Evolutionary conservation across 1,139 yeast species (phyloP).

Genomic region (Casaregolazyma lundiana): DNA sequence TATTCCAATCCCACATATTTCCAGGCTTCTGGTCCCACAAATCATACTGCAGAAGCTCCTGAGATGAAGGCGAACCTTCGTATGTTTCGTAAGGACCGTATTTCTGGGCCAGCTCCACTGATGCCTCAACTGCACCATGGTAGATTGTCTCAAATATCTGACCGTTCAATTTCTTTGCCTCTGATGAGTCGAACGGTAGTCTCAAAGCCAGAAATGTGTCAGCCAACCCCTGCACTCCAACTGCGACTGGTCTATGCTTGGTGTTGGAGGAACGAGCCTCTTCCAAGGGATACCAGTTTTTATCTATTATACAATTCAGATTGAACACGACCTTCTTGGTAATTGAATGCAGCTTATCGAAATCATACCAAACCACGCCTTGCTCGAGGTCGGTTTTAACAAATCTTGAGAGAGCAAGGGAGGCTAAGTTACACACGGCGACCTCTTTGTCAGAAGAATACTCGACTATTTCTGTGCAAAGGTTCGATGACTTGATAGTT

Average conservation of each 20-base stretch:
- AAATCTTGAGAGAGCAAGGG: slow-evolving; percentile 69
- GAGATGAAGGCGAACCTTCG: slow-evolving; percentile 66
- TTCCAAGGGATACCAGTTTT: slow-evolving; percentile 61
- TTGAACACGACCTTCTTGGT: slow-evolving; percentile 60
- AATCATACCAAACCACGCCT: slow-evolving; percentile 45
- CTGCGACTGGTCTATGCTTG: slow-evolving; percentile 67
- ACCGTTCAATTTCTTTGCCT: slow-evolving; percentile 55
- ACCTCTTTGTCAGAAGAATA: slow-evolving; percentile 72
- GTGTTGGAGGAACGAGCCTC: slow-evolving; percentile 58
- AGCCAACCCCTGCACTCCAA: slow-evolving; percentile 80
- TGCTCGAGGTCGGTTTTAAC: slow-evolving; percentile 35
- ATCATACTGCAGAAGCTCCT: slow-evolving; percentile 66
- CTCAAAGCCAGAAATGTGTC: slow-evolving; percentile 62
- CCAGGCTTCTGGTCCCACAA: slow-evolving; percentile 64
- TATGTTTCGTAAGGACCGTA: slow-evolving; percentile 58
- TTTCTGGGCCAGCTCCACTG: slow-evolving; percentile 55
- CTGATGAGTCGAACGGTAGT: slow-evolving; percentile 61
- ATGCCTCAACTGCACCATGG: slow-evolving; percentile 72
- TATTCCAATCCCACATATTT: slow-evolving; percentile 62
- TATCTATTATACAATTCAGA: slow-evolving; percentile 63
- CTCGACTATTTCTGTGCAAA: slow-evolving; percentile 81
- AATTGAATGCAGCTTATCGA: slow-evolving; percentile 54
- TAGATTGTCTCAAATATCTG: slow-evolving; percentile 80
- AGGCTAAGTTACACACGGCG: slow-evolving; percentile 80
- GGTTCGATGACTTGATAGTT: slow-evolving; percentile 69